Percentiles rank a stretch among this genome's conserved stretches.
Evolutionary conservation across 2,329 filamentous ascomycete genomes (phyloP).

Genomic region (Rhytidhysteron rufulum): DNA sequence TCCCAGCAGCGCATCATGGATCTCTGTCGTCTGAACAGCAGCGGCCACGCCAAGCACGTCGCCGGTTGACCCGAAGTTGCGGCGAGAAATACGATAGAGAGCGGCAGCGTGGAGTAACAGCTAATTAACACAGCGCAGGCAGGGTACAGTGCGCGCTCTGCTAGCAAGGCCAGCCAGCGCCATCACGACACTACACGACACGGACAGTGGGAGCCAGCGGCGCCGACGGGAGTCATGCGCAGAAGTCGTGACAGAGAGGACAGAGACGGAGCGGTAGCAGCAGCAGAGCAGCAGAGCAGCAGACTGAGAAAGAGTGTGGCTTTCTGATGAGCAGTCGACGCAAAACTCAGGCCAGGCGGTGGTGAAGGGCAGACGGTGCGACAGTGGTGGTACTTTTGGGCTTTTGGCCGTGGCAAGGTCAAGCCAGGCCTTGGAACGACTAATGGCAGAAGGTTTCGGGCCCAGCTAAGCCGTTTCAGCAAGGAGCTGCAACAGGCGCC

Average conservation of each 20-base stretch:
- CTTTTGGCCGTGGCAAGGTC: background rate
- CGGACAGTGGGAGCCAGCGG: background rate
- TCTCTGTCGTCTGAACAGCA: too few relatives aligned
- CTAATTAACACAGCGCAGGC: too few relatives aligned
- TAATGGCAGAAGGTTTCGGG: background rate
- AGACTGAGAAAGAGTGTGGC: background rate
- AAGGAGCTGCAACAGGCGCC: too few relatives aligned
- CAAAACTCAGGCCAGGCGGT: background rate
- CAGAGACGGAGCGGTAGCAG: too few relatives aligned
- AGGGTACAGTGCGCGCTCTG: too few relatives aligned
- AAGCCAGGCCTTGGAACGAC: background rate
- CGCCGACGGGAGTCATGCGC: background rate
- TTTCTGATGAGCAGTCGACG: background rate
- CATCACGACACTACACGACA: background rate
- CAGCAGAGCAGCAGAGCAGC: too few relatives aligned
- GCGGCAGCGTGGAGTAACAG: too few relatives aligned
- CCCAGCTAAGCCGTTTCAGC: slow-evolving; percentile 2
- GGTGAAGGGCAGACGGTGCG: background rate
- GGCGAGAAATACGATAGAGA: too few relatives aligned
- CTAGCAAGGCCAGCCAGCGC: background rate
- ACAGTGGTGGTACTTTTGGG: background rate
- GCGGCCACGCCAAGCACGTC: too few relatives aligned
- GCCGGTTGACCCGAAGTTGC: too few relatives aligned
- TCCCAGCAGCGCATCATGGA: too few relatives aligned
- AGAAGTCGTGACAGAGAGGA: too few relatives aligned